Evolutionary conservation across 345 rosid genomes (phyloP).

Genomic region (Angophora floribunda): DNA sequence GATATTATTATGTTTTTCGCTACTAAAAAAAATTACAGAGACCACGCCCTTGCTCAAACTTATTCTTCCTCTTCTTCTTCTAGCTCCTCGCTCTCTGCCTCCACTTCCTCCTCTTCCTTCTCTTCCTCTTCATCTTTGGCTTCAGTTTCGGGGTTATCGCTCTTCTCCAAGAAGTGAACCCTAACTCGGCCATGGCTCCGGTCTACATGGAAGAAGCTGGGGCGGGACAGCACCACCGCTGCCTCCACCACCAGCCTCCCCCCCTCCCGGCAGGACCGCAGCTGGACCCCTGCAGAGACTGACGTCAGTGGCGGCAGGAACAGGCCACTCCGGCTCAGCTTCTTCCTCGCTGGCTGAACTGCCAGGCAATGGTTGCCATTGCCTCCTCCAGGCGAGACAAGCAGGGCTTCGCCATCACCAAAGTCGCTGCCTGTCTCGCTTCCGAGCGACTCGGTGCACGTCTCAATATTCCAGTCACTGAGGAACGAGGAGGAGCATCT

Average conservation of each 20-base stretch:
- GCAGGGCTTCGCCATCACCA: conserved; percentile 17
- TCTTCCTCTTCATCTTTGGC: not conserved
- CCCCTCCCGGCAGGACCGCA: conserved; percentile 43
- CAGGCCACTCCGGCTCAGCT: conserved; percentile 4
- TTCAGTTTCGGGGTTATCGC: not conserved
- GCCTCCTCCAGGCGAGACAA: not conserved
- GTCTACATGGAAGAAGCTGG: conserved; percentile 39
- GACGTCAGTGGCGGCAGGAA: conserved; percentile 82
- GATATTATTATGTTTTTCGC: not conserved
- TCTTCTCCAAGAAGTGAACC: conserved; percentile 17
- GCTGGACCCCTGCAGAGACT: conserved; percentile 30
- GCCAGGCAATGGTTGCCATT: not conserved
- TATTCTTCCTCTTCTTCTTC: not conserved
- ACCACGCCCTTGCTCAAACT: not conserved
- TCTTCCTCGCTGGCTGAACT: not conserved
- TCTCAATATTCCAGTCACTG: conserved; percentile 54
- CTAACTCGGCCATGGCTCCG: conserved; percentile 63
- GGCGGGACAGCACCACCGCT: conserved; percentile 16
- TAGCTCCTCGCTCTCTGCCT: not conserved
- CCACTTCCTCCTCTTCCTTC: not conserved
- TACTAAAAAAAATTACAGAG: no score
- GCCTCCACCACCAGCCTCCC: conserved; percentile 72
- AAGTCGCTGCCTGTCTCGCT: conserved; percentile 58
- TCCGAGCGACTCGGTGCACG: conserved; percentile 84
- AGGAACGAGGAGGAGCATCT: conserved; percentile 37